phyloP scores from a whole-genome alignment of 768 basidiomycete species.

The Strobilomyces dryophilus region DNA sequence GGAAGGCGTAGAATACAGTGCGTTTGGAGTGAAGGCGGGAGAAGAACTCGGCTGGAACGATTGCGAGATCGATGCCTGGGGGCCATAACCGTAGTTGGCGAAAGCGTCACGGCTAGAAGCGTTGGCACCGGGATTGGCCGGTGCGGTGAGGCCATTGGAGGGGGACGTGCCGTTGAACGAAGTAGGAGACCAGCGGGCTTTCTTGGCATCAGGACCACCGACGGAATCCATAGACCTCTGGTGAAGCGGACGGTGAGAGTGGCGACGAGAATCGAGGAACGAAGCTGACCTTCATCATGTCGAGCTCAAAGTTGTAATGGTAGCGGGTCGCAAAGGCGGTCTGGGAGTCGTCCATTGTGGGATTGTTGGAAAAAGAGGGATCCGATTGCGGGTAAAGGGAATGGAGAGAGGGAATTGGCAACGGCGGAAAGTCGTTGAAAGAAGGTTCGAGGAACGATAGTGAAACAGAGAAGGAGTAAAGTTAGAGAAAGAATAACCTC shows the following conservation, averaged over 20 bases:
- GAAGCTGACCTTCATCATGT: conserved; percentile 82
- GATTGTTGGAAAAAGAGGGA: conserved; percentile 19
- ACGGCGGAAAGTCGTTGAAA: conserved; percentile 42
- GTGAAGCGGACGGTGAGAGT: neutral
- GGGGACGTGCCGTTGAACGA: conserved; percentile 38
- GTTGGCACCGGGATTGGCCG: conserved; percentile 34
- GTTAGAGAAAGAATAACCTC: conserved; percentile 52
- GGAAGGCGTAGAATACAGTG: conserved; percentile 70
- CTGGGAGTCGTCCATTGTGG: conserved; percentile 70
- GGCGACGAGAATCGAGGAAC: neutral
- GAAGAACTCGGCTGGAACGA: conserved; percentile 45
- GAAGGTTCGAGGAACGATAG: conserved; percentile 36
- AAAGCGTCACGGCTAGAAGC: conserved; percentile 61
- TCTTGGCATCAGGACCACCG: conserved; percentile 82
- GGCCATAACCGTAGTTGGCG: conserved; percentile 85
- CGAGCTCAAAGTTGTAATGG: conserved; percentile 76
- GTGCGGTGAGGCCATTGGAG: conserved; percentile 33
- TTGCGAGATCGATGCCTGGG: conserved; percentile 62
- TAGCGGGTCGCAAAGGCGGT: conserved; percentile 67
- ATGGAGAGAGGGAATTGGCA: conserved; percentile 46
- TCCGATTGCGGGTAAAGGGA: conserved; percentile 27
- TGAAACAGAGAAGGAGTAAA: conserved; percentile 45
- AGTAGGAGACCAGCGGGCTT: conserved; percentile 84
- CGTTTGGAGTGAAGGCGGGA: conserved; percentile 48
- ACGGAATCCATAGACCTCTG: conserved; percentile 86